A percentile compares a stretch with the other conserved stretches of the same genome.
These are phyloP conservation scores for Neurospora cerealis DNA, from an alignment of 495 filamentous ascomycete genomes.

Conservation along the genomic window DNA sequence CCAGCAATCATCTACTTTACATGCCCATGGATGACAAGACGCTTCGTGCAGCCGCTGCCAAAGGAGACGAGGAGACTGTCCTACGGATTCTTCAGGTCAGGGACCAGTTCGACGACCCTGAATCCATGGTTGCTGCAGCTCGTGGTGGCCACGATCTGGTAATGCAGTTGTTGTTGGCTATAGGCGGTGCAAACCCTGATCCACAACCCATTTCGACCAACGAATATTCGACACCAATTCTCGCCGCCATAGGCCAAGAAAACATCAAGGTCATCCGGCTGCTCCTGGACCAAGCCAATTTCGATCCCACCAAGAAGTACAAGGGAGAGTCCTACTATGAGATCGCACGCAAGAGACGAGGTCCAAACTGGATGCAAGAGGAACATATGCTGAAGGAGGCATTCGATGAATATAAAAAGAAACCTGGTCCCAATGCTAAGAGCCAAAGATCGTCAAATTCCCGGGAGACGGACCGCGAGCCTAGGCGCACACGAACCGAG, in stretches of 20 bases:
- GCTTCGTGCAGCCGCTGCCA: slow-evolving; percentile 67
- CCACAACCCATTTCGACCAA: slow-evolving; percentile 49
- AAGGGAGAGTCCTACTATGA: slow-evolving; percentile 74
- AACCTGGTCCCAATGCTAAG: slow-evolving; percentile 31
- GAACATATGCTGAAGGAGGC: slow-evolving; percentile 69
- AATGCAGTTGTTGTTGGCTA: slow-evolving; percentile 72
- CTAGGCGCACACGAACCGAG: slow-evolving; percentile 37
- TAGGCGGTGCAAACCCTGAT: slow-evolving; percentile 70
- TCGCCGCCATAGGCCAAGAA: slow-evolving; percentile 85
- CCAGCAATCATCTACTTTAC: slow-evolving; percentile 44
- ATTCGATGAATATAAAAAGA: slow-evolving; percentile 54
- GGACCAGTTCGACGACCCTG: slow-evolving; percentile 58
- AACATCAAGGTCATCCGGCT: slow-evolving; percentile 74
- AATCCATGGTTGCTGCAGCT: slow-evolving; percentile 82
- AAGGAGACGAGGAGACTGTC: slow-evolving; percentile 73
- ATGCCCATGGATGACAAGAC: slow-evolving; percentile 56
- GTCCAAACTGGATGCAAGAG: slow-evolving; percentile 85
- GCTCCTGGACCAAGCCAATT: slow-evolving; percentile 64
- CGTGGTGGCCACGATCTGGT: slow-evolving; percentile 83
- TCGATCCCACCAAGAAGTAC: slow-evolving; percentile 65
- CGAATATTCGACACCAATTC: slow-evolving; percentile 77
- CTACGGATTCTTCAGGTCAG: slow-evolving; percentile 71
- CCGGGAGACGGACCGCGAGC: slow-evolving; percentile 49
- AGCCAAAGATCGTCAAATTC: slow-evolving; percentile 41
- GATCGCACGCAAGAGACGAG: slow-evolving; percentile 67